Evolutionary conservation across 768 basidiomycete genomes (phyloP).

Genomic region (Lyophyllum decastes): DNA sequence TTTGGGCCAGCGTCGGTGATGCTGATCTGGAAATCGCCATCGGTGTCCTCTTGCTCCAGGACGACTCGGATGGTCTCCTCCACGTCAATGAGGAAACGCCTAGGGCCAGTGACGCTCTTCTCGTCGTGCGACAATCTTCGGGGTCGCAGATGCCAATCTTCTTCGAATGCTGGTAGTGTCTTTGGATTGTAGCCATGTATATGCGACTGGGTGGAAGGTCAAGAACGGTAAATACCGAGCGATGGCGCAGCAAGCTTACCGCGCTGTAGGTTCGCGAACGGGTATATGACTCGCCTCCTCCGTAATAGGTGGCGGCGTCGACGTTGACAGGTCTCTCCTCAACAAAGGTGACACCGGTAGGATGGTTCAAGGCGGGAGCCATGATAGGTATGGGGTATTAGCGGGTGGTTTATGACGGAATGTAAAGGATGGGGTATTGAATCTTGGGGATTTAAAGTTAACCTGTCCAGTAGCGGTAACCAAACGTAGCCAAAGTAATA

Average conservation of each 20-base stretch:
- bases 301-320: slow-evolving; percentile 84
- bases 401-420: slow-evolving; percentile 1
- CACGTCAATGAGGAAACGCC: slow-evolving; percentile 95
- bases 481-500: slow-evolving; percentile 19
- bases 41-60: slow-evolving; percentile 97
- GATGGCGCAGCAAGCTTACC: slow-evolving; percentile 44
- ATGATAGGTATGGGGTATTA: slow-evolving; percentile 33
- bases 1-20: slow-evolving; percentile 97
- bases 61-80: slow-evolving; percentile 97
- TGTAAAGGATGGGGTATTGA: not conserved
- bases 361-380: slow-evolving; percentile 69
- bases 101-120: slow-evolving; percentile 73
- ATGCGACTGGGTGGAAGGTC: slow-evolving; percentile 51
- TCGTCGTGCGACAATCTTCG: slow-evolving; percentile 93
- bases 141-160: slow-evolving; percentile 71
- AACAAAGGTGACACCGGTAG: slow-evolving; percentile 62
- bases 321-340: slow-evolving; percentile 63
- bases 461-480: not conserved
- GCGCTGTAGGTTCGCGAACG: slow-evolving; percentile 88
- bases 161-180: slow-evolving; percentile 70
- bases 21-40: slow-evolving; percentile 95
- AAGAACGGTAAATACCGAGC: slow-evolving; percentile 2
- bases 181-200: slow-evolving; percentile 74
- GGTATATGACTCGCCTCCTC: slow-evolving; percentile 73
- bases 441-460: slow-evolving; percentile 5